Evolutionary conservation across 345 rosid genomes (phyloP).

Genomic region (Syzygium grande): DNA sequence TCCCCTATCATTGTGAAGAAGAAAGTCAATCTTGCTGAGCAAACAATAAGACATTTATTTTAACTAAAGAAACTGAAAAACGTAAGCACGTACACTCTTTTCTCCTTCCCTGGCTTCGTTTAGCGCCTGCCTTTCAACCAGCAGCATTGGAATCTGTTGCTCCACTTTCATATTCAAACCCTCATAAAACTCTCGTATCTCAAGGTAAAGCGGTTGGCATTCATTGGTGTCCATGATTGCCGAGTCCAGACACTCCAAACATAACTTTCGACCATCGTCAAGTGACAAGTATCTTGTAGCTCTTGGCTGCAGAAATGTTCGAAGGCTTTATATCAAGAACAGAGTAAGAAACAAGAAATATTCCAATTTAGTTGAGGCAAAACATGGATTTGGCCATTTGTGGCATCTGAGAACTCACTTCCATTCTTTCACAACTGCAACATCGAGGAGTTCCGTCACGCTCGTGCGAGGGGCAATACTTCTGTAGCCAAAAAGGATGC

Average conservation of each 20-base stretch:
- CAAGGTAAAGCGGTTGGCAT: conserved; percentile 46
- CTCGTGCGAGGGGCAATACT: conserved; percentile 95
- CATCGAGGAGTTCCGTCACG: conserved; percentile 88
- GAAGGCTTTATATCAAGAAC: neutral
- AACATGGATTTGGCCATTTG: neutral
- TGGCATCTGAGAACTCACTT: conserved; percentile 40
- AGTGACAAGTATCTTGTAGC: conserved; percentile 34
- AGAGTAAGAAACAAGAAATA: neutral
- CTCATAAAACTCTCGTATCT: conserved; percentile 37
- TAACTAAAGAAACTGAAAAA: neutral
- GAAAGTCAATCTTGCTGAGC: neutral
- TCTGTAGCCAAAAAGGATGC: conserved; percentile 94
- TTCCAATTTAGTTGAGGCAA: neutral
- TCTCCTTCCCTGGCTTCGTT: conserved; percentile 22
- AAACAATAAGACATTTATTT: neutral
- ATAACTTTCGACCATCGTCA: conserved; percentile 40
- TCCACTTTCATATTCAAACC: conserved; percentile 43
- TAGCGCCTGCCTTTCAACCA: conserved; percentile 49
- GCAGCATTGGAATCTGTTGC: conserved; percentile 39
- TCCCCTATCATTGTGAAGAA: conserved; percentile 40
- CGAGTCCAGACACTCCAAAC: conserved; percentile 43
- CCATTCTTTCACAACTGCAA: conserved; percentile 97
- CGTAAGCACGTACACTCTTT: conserved; percentile 3
- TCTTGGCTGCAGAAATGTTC: conserved; percentile 17
- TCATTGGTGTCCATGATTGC: conserved; percentile 37